Evolutionary conservation across 148 eudicot species (phyloP).

Genomic region (Arctostaphylos glauca): DNA sequence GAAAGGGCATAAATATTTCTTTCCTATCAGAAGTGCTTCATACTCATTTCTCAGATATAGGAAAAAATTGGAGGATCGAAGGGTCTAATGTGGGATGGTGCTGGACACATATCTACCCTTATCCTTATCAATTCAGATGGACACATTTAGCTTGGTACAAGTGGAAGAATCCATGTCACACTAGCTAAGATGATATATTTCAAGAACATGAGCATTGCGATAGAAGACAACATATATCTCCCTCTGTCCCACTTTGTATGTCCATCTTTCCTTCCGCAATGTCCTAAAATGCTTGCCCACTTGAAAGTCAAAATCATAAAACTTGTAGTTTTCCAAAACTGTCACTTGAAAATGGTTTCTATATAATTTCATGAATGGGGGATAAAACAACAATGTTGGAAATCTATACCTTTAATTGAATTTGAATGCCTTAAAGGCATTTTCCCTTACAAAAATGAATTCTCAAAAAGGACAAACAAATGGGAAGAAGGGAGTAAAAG

Average conservation of each 20-base stretch:
- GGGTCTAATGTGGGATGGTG: no score
- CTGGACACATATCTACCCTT: no score
- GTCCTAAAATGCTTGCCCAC: background rate
- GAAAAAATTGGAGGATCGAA: no score
- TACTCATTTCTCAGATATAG: no score
- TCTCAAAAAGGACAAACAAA: background rate
- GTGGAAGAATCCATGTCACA: no score
- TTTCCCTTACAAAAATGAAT: background rate
- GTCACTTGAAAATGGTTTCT: background rate
- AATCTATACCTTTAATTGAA: background rate
- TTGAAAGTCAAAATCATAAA: background rate
- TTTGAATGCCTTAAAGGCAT: background rate
- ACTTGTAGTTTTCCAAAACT: background rate
- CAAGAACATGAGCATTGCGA: no score
- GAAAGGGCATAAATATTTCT: no score
- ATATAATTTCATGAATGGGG: background rate
- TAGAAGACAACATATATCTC: background rate
- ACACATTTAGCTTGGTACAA: no score
- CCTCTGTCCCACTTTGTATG: background rate
- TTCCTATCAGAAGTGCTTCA: no score
- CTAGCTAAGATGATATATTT: no score
- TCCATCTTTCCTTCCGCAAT: background rate
- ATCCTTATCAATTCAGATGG: no score
- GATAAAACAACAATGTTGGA: background rate
- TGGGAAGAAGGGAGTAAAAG: no score